phyloP scores from a whole-genome alignment of 1,139 yeast species.

The Candida mesenterica region DNA sequence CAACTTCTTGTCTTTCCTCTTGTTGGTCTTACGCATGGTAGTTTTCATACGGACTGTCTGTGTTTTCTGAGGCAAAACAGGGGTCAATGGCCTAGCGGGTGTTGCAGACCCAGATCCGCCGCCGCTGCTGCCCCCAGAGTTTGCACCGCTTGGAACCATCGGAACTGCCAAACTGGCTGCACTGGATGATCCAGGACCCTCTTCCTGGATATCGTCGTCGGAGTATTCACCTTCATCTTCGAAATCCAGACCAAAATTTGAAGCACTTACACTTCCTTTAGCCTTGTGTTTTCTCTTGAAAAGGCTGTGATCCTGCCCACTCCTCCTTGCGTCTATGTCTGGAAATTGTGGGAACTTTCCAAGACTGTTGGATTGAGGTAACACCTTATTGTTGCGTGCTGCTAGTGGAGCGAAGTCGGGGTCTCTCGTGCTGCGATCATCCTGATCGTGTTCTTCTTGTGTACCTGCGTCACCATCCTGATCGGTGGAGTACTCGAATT shows the following conservation, averaged over 20 bases:
- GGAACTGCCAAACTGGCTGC: background rate
- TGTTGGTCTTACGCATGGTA: slow-evolving; percentile 65
- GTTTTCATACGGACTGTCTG: slow-evolving; percentile 50
- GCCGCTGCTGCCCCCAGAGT: background rate
- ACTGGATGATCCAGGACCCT: background rate
- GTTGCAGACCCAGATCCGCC: slow-evolving; percentile 8
- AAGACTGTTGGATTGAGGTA: slow-evolving; percentile 4
- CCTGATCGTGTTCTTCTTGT: background rate
- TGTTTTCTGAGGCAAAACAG: slow-evolving; percentile 6
- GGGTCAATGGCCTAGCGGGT: slow-evolving; percentile 9
- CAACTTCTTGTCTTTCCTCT: slow-evolving; percentile 39
- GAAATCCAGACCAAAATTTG: slow-evolving; percentile 17
- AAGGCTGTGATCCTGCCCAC: slow-evolving; percentile 9
- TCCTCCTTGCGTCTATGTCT: slow-evolving; percentile 8
- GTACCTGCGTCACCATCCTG: slow-evolving; percentile 2
- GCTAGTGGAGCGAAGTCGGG: background rate
- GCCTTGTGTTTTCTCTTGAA: slow-evolving; percentile 15
- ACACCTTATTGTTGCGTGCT: too few species aligned
- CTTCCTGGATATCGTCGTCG: slow-evolving; percentile 3
- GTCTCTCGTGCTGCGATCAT: background rate
- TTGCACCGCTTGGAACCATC: background rate
- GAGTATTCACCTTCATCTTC: slow-evolving; percentile 14
- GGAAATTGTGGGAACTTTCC: slow-evolving; percentile 18
- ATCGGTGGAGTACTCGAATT: slow-evolving; percentile 9
- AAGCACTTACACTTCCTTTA: slow-evolving; percentile 12